Evolutionary conservation across 805 yeast genomes (phyloP), one percentile per base, ranked within the genome.

Genomic region (Ogataea ramenticola): DNA sequence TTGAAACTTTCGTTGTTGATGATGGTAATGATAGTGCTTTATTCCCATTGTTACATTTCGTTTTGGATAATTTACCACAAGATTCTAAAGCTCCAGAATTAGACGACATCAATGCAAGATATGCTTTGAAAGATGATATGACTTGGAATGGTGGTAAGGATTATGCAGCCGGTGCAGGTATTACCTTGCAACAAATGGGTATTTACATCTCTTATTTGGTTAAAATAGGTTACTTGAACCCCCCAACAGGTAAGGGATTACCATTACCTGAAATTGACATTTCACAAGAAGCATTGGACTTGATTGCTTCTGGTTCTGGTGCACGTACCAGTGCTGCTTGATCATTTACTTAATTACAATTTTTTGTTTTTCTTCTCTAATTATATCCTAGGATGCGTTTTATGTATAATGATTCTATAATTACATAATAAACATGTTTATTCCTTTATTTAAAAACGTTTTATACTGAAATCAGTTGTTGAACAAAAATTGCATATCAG

Each of bases 1-100:
- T 93, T 44, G 97, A 90, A 61, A 73, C 70, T 46, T 86, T 72
- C 57, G 96, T 91, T 33, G 77, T 84, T 41, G 86, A 79, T 44
- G 82, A 74, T 33, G 71, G 81, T 26, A 77, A 80, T 44, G 96
- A 87, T 54, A 82, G 82, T 52, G 98, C 99, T 0, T 72, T 93
- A 49, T 93, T 80, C 69, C 99, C 99, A 46, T 72, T 93, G 55
- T 71, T 93, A 53, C 98, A 93, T 67, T 87, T 93, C 70, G 98
- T 90, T 14, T 72, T 95, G 52, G 99, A 89, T 57, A 82, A 90
- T 60, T 75, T 93, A 57, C 97, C 97, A 7, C 83, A 82, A 49
- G 82, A 81, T 61, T 86, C 98, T 29, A 86, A 81, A 64, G 98
- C 99, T 11, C 98, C 99, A 2, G 97, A 91, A 64, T 73, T 93